phyloP scores from a whole-genome alignment of 2,329 filamentous ascomycete genomes.

The Xylariales sp. region DNA sequence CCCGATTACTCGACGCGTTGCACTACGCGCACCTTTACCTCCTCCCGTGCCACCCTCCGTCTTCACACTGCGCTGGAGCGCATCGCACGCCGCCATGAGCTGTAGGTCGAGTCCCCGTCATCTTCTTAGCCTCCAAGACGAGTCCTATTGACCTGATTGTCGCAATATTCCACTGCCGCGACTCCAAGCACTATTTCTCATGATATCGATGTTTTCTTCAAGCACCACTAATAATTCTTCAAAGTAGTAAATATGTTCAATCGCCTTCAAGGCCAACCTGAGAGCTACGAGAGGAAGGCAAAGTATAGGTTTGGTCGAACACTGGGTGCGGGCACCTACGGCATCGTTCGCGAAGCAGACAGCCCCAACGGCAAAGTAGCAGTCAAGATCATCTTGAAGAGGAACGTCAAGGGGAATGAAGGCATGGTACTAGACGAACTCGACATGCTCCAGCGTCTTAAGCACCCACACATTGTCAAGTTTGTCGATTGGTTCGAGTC shows the following conservation, averaged over 20 bases:
- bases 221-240: constrained; percentile 23
- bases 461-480: constrained; percentile 95
- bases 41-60: constrained; percentile 18
- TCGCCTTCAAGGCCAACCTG: constrained; percentile 94
- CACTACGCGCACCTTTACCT: constrained; percentile 13
- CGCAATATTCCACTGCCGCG: neutral
- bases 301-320: constrained; percentile 94
- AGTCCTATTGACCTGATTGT: constrained; percentile 1
- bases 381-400: constrained; percentile 99
- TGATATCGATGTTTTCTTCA: constrained; percentile 24
- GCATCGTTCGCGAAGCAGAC: constrained; percentile 96
- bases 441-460: constrained; percentile 88
- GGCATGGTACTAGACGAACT: constrained; percentile 99
- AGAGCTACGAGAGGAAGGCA: constrained; percentile 98
- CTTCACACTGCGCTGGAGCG: constrained; percentile 30
- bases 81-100: constrained; percentile 52
- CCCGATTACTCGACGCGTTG: constrained; percentile 11
- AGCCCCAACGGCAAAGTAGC: constrained; percentile 86
- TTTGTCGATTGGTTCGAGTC: constrained; percentile 99
- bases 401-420: constrained; percentile 98
- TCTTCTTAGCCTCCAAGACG: constrained; percentile 37
- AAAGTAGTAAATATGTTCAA: constrained; percentile 87
- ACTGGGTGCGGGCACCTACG: constrained; percentile 96
- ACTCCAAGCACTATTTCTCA: neutral
- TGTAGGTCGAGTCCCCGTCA: constrained; percentile 51